Percentiles rank a stretch among this genome's conserved stretches.
Evolutionary conservation across 768 basidiomycete genomes (phyloP).

Genomic region (button mushroom (Agaricus bisporus)): DNA sequence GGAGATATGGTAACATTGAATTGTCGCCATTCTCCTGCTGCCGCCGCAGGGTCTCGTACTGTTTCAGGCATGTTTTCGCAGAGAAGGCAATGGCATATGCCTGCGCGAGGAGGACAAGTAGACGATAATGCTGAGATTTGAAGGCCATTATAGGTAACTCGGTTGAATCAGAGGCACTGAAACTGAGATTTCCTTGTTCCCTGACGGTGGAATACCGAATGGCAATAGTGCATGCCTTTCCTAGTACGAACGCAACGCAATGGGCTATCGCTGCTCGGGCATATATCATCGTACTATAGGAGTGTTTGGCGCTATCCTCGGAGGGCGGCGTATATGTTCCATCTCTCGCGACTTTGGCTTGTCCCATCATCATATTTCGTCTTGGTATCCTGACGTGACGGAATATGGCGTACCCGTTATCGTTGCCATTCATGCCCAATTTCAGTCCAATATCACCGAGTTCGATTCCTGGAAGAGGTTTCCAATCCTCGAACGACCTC

Average conservation of each 20-base stretch:
- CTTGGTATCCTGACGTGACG: conserved; percentile 18
- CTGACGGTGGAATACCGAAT: conserved; percentile 21
- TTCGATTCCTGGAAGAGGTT: conserved; percentile 18
- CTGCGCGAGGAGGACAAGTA: conserved; percentile 14
- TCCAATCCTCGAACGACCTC: conserved; percentile 17
- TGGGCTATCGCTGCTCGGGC: conserved; percentile 13
- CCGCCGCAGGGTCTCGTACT: conserved; percentile 13
- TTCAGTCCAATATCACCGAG: conserved; percentile 21
- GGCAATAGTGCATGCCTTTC: conserved; percentile 19
- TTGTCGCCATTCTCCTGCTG: conserved; percentile 11
- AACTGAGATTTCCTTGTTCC: conserved; percentile 20
- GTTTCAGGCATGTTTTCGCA: conserved; percentile 8
- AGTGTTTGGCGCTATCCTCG: conserved; percentile 11
- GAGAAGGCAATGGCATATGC: conserved; percentile 18
- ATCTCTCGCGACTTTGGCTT: conserved; percentile 14
- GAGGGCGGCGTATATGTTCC: conserved; percentile 13
- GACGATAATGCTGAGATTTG: conserved; percentile 19
- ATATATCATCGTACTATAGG: conserved; percentile 20
- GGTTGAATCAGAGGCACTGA: conserved; percentile 6
- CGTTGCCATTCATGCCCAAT: conserved; percentile 17
- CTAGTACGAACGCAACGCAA: conserved; percentile 18
- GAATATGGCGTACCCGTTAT: conserved; percentile 22
- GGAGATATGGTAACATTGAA: conserved; percentile 11
- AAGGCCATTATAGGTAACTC: conserved; percentile 17
- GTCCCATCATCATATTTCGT: conserved; percentile 18